These are phyloP conservation scores for Aaosphaeria arxii DNA, from an alignment of 2,329 filamentous ascomycete species.

Conservation along the genomic window DNA sequence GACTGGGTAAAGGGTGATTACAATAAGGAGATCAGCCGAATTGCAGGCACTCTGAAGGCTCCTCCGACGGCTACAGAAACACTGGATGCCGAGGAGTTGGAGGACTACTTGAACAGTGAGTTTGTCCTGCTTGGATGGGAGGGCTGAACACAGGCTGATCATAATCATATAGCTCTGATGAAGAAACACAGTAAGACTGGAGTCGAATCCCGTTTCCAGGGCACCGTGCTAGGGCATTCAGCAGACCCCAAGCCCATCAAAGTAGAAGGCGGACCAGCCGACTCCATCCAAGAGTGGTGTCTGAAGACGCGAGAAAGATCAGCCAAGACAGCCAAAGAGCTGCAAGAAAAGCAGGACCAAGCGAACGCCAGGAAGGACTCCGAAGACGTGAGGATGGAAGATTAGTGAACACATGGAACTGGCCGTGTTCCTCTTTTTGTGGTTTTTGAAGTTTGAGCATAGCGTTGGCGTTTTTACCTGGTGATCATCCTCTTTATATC, in stretches of 20 bases:
- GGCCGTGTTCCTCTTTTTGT: not conserved
- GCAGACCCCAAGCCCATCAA: constrained; percentile 69
- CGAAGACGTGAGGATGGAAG: constrained; percentile 25
- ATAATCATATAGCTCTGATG: constrained; percentile 64
- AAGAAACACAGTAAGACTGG: constrained; percentile 89
- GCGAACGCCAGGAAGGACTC: constrained; percentile 15
- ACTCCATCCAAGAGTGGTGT: constrained; percentile 66
- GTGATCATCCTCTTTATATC: too few species aligned
- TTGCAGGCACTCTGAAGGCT: constrained; percentile 64
- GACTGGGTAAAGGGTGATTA: constrained; percentile 72
- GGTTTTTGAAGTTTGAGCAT: constrained; percentile 19
- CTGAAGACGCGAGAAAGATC: constrained; percentile 27
- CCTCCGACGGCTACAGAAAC: constrained; percentile 44
- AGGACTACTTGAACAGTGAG: constrained; percentile 48
- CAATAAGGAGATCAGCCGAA: constrained; percentile 76
- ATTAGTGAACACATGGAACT: constrained; percentile 8
- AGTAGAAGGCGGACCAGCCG: constrained; percentile 73
- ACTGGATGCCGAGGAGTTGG: constrained; percentile 41
- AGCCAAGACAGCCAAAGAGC: constrained; percentile 16
- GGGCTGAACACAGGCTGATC: constrained; percentile 12
- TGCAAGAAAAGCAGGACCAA: constrained; percentile 14
- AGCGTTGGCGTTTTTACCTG: constrained; percentile 30
- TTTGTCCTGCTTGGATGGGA: not conserved
- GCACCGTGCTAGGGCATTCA: constrained; percentile 75
- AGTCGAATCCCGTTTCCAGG: constrained; percentile 81